Conservation (phyloP, 257 asterid genomes). For the Paraleonurus japonicus region DNA sequence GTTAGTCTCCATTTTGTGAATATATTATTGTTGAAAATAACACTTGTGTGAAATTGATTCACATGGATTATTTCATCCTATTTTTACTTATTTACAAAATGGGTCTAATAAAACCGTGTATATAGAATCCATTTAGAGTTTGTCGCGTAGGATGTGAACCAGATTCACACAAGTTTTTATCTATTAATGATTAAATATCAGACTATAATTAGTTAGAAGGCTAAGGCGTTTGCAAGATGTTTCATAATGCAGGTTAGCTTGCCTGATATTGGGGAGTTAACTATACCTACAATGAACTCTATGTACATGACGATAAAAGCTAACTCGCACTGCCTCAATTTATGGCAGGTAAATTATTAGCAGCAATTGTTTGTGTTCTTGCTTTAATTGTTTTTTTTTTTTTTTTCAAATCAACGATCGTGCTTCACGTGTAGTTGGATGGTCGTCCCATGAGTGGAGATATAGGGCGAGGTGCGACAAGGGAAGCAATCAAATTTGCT, state of each 20-base stretch:
- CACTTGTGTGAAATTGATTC: too few species aligned
- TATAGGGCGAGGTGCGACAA: constrained; percentile 88
- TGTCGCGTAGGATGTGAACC: too few species aligned
- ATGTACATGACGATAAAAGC: constrained; percentile 63
- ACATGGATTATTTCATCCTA: too few species aligned
- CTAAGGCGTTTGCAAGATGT: background rate
- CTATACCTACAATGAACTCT: constrained; percentile 58
- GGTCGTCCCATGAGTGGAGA: constrained; percentile 99
- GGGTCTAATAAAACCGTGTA: too few species aligned
- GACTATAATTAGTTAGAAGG: background rate
- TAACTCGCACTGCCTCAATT: constrained; percentile 54
- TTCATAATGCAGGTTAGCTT: constrained; percentile 61
- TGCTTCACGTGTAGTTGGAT: constrained; percentile 53
- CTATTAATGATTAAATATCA: too few species aligned
- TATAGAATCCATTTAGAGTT: too few species aligned
- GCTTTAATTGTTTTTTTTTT: background rate
- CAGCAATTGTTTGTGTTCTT: background rate
- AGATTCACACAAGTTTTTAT: too few species aligned
- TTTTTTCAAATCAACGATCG: background rate
- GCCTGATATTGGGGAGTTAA: constrained; percentile 64
- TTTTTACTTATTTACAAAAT: too few species aligned
- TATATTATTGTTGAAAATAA: background rate
- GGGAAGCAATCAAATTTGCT: constrained; percentile 76
- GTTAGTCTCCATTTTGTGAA: constrained; percentile 23
- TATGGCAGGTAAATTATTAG: constrained; percentile 70